Base-by-base conservation (phyloP, 371 early-diverging fungal species). In the Actinomucor elegans region DNA sequence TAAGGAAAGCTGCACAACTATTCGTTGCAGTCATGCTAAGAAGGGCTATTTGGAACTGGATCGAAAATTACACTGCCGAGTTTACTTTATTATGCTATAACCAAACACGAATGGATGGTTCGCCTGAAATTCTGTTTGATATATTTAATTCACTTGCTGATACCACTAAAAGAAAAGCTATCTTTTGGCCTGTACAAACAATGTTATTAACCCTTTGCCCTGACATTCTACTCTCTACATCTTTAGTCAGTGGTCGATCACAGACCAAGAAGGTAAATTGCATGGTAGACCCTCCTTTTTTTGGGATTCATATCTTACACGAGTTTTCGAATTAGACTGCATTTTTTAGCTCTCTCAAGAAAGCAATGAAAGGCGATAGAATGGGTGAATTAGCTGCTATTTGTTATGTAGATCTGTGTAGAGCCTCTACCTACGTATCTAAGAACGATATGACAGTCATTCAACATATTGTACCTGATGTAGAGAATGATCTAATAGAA, bases 1-100 rank as follows among this genome's bases (percentile, higher is more conserved):
- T 91, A 29, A 78, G 83, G 40, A 81, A 83, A 23, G 55, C 83
- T 1, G 79, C 86, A 1, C 89, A 87, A 53, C 70, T 79, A 8
- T 62, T 75, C 8, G 70, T 86, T 55, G 85, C 88, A 2, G 72
- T 81, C 3, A 77, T 83, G 21, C 67, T 90, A 14, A 79, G 88
- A 47, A 79, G 81, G 15, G 81, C 87, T 5, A 90, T 93, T 48
- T 93, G 91, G 91, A 88, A 87, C 57, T 93, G 91, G 91, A 91
- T 93, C 34, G 89, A 89, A 54, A 76, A 80, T 2, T 88, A 84
- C 52, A 88, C 90, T 0, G 60, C 77, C 9, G 90, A 91, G 54
- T 91, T 90, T 55, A 69, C 79, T 14, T 56, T 61, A 5, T 63
- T 91, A 5, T 86, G 81, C 57, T 74, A 77, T 31, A 64, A 60